These are phyloP conservation scores for Pichia nakasei DNA, from an alignment of 805 yeast species.

Conservation along the genomic window DNA sequence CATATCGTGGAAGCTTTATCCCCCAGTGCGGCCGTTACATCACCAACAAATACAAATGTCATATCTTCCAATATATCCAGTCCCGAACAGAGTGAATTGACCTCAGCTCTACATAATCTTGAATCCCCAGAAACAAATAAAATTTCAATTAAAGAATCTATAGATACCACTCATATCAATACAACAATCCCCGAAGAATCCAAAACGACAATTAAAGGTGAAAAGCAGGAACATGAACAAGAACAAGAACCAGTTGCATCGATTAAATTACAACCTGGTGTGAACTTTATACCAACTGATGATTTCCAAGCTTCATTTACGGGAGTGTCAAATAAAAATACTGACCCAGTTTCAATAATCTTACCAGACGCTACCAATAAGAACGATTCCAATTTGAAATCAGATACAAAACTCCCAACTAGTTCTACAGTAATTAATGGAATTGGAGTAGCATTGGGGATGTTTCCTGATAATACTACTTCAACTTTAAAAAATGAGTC, in stretches of 20 bases:
- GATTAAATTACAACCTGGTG: conserved; percentile 16
- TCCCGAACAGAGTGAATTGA: neutral
- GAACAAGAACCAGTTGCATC: conserved; percentile 12
- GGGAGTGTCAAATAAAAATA: conserved; percentile 23
- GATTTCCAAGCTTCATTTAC: conserved; percentile 34
- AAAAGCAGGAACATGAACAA: neutral
- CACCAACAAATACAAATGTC: conserved; percentile 4
- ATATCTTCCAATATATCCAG: neutral
- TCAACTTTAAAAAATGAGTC: neutral
- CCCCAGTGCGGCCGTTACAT: conserved; percentile 3
- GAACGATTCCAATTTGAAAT: neutral
- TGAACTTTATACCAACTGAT: conserved; percentile 24
- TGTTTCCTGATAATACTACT: neutral
- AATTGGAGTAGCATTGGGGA: conserved; percentile 3
- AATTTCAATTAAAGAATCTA: neutral
- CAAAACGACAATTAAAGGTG: neutral
- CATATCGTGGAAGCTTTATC: conserved; percentile 6
- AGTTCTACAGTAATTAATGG: conserved; percentile 2
- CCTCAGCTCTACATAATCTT: neutral
- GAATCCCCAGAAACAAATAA: neutral
- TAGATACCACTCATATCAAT: neutral
- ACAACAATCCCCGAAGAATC: neutral
- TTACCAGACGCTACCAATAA: conserved; percentile 3
- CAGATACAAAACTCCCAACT: no score
- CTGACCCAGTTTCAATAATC: conserved; percentile 9